phyloP scores from a whole-genome alignment of 345 rosid genomes.

The Bretschneidera sinensis region DNA sequence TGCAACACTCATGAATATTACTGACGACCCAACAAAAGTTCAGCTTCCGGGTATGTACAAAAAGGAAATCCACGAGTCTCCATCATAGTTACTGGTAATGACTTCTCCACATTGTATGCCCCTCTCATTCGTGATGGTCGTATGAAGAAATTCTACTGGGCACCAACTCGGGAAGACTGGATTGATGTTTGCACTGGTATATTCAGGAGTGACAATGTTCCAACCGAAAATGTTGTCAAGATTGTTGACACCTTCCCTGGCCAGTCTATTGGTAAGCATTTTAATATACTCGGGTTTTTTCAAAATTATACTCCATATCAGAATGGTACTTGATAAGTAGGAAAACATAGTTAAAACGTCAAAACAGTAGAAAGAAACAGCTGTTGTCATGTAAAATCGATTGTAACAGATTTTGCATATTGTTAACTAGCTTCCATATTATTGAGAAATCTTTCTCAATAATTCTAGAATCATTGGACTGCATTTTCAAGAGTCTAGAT shows the following conservation, averaged over 20 bases:
- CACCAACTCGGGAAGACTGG: constrained; percentile 90
- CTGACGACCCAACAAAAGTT: constrained; percentile 86
- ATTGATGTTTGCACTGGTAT: constrained; percentile 90
- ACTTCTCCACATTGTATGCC: constrained; percentile 91
- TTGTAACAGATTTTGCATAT: too few species aligned
- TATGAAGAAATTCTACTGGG: constrained; percentile 99
- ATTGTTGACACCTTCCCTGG: constrained; percentile 93
- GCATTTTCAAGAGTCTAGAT: too few species aligned
- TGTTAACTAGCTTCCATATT: too few species aligned
- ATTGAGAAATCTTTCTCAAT: too few species aligned
- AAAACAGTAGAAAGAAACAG: too few species aligned
- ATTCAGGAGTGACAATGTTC: constrained; percentile 60
- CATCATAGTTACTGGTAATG: constrained; percentile 93
- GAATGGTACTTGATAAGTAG: too few species aligned
- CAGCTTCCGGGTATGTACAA: constrained; percentile 99
- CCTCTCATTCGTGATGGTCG: constrained; percentile 99
- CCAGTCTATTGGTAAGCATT: constrained; percentile 71
- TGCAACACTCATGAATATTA: constrained; percentile 99
- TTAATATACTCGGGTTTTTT: too few species aligned
- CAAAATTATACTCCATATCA: too few species aligned
- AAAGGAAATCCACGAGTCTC: constrained; percentile 98
- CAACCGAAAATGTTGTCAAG: constrained; percentile 46
- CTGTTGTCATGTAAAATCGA: too few species aligned
- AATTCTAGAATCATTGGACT: too few species aligned
- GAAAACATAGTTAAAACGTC: too few species aligned